Conservation (phyloP, 331 rosid species). For the Erythrophleum ivorense region DNA sequence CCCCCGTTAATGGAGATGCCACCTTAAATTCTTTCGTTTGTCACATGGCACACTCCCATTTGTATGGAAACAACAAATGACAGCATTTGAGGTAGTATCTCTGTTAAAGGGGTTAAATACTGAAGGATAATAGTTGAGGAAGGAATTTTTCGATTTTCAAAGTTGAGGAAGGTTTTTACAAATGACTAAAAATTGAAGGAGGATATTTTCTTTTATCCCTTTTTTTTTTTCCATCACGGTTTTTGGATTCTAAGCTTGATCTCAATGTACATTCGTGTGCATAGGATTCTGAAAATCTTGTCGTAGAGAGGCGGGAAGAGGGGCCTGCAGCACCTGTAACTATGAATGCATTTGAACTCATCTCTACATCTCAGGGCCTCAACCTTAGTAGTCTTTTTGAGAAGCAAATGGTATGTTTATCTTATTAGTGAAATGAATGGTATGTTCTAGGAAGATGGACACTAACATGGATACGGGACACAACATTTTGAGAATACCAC, state of each 20-base stretch:
- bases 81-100: neutral
- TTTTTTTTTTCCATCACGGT: conserved; percentile 17
- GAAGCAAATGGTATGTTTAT: conserved; percentile 82
- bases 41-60: neutral
- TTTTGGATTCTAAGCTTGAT: conserved; percentile 38
- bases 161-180: neutral
- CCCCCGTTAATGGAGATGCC: neutral
- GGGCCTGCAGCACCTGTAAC: conserved; percentile 65
- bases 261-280: conserved; percentile 30
- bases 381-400: conserved; percentile 85
- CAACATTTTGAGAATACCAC: neutral
- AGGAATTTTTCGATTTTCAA: neutral
- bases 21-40: neutral
- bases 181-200: neutral
- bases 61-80: neutral
- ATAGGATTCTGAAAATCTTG: conserved; percentile 73
- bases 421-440: neutral
- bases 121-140: neutral
- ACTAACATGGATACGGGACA: neutral
- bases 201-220: neutral
- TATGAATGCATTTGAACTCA: conserved; percentile 97
- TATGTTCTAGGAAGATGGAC: neutral
- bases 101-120: neutral
- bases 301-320: conserved; percentile 77
- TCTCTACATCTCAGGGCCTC: conserved; percentile 93